Evolutionary conservation across 1,139 yeast species (phyloP), one percentile per base, ranked within the genome.

Genomic region (Saccharomyces uvarum): DNA sequence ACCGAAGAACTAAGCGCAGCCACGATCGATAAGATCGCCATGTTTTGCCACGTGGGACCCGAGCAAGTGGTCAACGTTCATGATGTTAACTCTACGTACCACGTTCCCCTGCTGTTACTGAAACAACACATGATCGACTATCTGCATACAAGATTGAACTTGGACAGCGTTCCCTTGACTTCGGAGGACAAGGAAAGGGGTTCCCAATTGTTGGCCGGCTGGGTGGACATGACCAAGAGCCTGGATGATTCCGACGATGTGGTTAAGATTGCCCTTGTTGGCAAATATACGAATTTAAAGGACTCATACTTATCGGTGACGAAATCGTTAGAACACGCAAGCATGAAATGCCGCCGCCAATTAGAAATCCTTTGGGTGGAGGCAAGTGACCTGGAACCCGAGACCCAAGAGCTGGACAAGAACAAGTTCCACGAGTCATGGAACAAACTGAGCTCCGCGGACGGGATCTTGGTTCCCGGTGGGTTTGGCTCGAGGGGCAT

Each of bases 1-100:
- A 81, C 89, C 57, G 88, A 87, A 64, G 81, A 81, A 67, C 80
- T 93, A 66, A 96, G 88, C 67, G 75, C 75, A 55, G 82, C 91
- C 61, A 90, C 97, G 38, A 88, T 86, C 70, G 95, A 88, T 61
- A 93, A 93, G 75, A 93, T 93, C 68, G 95, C 97, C 58, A 93
- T 95, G 99, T 93, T 93, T 75, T 93, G 99, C 74, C 99, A 95
- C 70, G 99, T 93, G 64, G 98, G 97, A 24, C 90, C 96, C 26
- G 90, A 91, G 56, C 99, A 95, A 75, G 99, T 93, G 52, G 81
- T 95, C 65, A 97, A 96, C 53, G 97, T 93, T 56, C 96, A 91
- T 70, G 99, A 95, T 73, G 96, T 93, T 65, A 88, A 88, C 76
- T 88, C 97, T 11, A 93, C 99, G 53, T 93, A 93, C 73, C 99